Base-by-base conservation (phyloP, 2,329 filamentous ascomycete genomes). In the Annulohypoxylon truncatum region DNA sequence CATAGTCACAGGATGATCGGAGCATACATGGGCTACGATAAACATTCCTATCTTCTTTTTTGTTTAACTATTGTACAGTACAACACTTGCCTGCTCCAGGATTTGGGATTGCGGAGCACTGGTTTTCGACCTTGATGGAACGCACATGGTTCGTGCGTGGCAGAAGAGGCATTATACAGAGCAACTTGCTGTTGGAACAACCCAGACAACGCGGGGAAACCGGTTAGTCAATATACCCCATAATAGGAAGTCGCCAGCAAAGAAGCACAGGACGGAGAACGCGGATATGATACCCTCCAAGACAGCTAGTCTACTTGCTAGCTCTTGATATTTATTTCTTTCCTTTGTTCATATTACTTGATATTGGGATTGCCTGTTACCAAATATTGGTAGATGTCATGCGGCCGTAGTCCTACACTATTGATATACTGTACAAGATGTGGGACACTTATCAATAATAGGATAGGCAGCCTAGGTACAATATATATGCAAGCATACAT, bases 201-300 rank as follows among this genome's bases (percentile, higher is more conserved):
- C 18, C 8, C 24, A n/a, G 10, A 22, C n/a, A 44, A 38, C n/a
- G 40, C 2, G 50, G 22, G 12, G 50, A 33, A n/a, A 29, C 31
- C 13, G 44, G n/a, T 22, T 15, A 29, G n/a, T 18, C 51, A 18
- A 52, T 26, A 56, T 54, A 42, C n/a, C 31, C 40, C 20, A 46
- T 10, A 42, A 35, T 44, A 35, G 46, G 50, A 60, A 52, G 31
- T 28, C 22, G 35, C 59, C 44, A 29, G 46, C 20, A 29, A 28
- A 48, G 24, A 59, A 50, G 40, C 33, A 29, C 44, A 56, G 55
- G 55, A 31, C 26, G 35, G 57, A 66, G 20, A 61, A 46, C 12
- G 50, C 24, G 58, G 54, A 66, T 50, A 62, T 62, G 64, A 66
- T 66, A 66, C 64, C 64, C 63, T 29, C 35, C 28, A 47, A 46